These are phyloP conservation scores for Hypoxylon fuscum DNA, from an alignment of 495 filamentous ascomycete genomes.

Conservation along the genomic window DNA sequence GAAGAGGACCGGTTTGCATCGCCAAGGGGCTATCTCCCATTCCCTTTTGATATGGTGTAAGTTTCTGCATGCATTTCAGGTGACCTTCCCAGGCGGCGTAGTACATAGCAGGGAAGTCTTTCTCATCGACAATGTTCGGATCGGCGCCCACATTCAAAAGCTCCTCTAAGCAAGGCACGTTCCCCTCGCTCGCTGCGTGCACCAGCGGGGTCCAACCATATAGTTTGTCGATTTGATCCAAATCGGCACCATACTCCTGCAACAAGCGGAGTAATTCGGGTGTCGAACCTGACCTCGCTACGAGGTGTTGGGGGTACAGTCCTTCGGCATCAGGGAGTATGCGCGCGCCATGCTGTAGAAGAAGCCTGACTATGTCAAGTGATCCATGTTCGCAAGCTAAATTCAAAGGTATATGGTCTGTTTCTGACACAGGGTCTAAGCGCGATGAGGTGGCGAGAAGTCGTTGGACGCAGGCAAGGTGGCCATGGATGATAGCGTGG, in stretches of 20 bases:
- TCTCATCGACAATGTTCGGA: conserved; percentile 84
- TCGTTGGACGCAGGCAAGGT: conserved; percentile 78
- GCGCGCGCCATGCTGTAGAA: conserved; percentile 78
- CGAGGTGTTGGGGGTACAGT: conserved; percentile 95
- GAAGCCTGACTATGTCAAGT: conserved; percentile 78
- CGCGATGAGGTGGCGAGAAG: conserved; percentile 77
- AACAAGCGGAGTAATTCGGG: conserved; percentile 80
- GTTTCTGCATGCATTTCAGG: conserved; percentile 89
- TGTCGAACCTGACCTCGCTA: conserved; percentile 86
- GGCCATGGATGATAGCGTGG: conserved; percentile 88
- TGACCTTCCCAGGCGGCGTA: conserved; percentile 99
- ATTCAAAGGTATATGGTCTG: conserved; percentile 93
- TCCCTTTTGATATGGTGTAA: conserved; percentile 65
- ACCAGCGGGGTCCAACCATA: conserved; percentile 98
- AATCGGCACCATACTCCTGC: conserved; percentile 86
- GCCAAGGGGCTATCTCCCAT: conserved; percentile 42
- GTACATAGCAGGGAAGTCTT: conserved; percentile 92
- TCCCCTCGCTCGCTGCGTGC: conserved; percentile 96
- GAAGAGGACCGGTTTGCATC: conserved; percentile 41
- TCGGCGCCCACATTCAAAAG: conserved; percentile 80
- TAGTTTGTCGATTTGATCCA: conserved; percentile 91
- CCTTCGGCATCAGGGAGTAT: conserved; percentile 94
- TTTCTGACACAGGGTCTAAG: conserved; percentile 80
- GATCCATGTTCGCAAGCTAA: conserved; percentile 94
- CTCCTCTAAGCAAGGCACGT: conserved; percentile 82